Conservation (phyloP, 768 basidiomycete genomes). For the Suillus lakei region DNA sequence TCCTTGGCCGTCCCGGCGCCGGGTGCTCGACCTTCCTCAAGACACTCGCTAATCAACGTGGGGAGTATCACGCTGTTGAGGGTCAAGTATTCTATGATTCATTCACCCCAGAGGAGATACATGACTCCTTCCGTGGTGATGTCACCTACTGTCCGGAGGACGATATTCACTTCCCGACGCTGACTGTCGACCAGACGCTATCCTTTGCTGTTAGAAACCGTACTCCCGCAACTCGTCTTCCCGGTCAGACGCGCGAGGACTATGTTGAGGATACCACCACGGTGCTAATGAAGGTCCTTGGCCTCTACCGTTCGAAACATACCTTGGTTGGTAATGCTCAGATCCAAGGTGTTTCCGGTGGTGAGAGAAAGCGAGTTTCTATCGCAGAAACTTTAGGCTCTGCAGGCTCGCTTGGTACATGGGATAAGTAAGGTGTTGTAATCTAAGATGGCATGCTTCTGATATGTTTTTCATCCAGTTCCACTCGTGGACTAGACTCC, state of each 20-base stretch:
- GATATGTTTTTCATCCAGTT: conserved; percentile 59
- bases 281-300: conserved; percentile 71
- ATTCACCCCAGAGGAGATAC: conserved; percentile 65
- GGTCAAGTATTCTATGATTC: conserved; percentile 82
- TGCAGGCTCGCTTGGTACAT: background rate
- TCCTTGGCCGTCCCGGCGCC: conserved; percentile 83
- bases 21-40: conserved; percentile 89
- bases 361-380: conserved; percentile 85
- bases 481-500: conserved; percentile 70
- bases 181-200: conserved; percentile 81
- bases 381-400: conserved; percentile 77
- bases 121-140: conserved; percentile 74
- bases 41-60: conserved; percentile 77
- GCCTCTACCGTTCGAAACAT: conserved; percentile 70
- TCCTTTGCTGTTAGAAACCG: conserved; percentile 71
- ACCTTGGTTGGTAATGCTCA: conserved; percentile 85
- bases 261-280: conserved; percentile 38
- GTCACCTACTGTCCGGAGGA: conserved; percentile 84
- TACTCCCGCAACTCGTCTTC: conserved; percentile 59
- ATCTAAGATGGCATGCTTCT: background rate
- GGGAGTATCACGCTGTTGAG: conserved; percentile 66
- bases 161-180: conserved; percentile 83
- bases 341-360: conserved; percentile 76
- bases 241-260: conserved; percentile 41
- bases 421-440: background rate